Conservation (phyloP, 2,329 filamentous ascomycete species). For the Penicillium sp. region DNA sequence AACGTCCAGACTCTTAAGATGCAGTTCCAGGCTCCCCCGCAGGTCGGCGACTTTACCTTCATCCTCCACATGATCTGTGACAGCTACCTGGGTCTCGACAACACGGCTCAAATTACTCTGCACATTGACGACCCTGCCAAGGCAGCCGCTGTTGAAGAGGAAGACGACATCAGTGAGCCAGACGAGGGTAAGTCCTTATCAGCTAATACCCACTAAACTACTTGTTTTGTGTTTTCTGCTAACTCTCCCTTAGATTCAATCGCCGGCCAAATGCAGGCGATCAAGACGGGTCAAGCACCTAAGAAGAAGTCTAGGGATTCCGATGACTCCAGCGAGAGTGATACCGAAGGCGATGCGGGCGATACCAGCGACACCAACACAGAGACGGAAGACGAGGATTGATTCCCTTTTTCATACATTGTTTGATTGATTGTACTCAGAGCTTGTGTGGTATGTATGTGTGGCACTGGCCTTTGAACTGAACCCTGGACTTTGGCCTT, state of each 20-base stretch:
- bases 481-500: constrained; percentile 2
- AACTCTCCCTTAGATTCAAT: constrained; percentile 64
- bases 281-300: constrained; percentile 65
- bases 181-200: constrained; percentile 75
- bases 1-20: constrained; percentile 95
- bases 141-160: constrained; percentile 72
- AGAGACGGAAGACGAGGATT: constrained; percentile 78
- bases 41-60: constrained; percentile 90
- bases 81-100: constrained; percentile 91
- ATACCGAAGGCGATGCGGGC: constrained; percentile 62
- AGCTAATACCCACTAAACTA: not conserved
- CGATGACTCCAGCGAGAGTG: constrained; percentile 62
- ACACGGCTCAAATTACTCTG: constrained; percentile 84
- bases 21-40: constrained; percentile 91
- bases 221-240: constrained; percentile 10
- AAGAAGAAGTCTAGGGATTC: constrained; percentile 55
- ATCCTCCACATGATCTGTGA: constrained; percentile 92
- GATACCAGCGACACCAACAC: constrained; percentile 58
- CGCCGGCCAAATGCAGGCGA: constrained; percentile 83
- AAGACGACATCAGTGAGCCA: constrained; percentile 96
- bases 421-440: constrained; percentile 21
- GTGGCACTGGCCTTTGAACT: constrained; percentile 5
- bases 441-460: constrained; percentile 22
- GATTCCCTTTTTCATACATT: constrained; percentile 21
- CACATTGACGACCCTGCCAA: constrained; percentile 86